These are phyloP conservation scores for Arabis hirsuta DNA, from an alignment of 345 rosid genomes.

Conservation along the genomic window DNA sequence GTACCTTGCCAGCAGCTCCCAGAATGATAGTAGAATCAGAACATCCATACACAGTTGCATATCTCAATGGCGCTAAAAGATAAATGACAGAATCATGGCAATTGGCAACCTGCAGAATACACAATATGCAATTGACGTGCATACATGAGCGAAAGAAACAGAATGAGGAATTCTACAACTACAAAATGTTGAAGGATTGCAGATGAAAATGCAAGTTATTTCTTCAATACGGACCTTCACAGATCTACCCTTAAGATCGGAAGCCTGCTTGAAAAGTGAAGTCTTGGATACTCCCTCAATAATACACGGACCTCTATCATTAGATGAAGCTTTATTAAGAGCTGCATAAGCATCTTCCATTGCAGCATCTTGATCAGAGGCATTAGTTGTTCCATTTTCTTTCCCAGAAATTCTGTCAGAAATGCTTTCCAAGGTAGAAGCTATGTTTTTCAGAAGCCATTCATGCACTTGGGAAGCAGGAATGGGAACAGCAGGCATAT, in stretches of 20 bases:
- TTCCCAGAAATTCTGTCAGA: constrained; percentile 78
- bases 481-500: constrained; percentile 87
- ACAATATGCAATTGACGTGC: constrained; percentile 18
- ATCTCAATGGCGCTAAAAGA: constrained; percentile 88
- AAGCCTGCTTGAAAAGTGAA: constrained; percentile 82
- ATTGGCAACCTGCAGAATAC: constrained; percentile 74
- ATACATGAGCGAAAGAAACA: constrained; percentile 7
- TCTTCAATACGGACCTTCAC: constrained; percentile 69
- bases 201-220: constrained; percentile 17
- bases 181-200: constrained; percentile 18
- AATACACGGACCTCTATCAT: constrained; percentile 66
- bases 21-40: constrained; percentile 94
- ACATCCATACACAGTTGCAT: constrained; percentile 91
- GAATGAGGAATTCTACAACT: constrained; percentile 15
- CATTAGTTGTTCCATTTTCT: constrained; percentile 76
- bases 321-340: constrained; percentile 61
- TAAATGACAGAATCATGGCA: constrained; percentile 96
- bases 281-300: constrained; percentile 96
- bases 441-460: constrained; percentile 80
- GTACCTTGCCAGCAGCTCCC: constrained; percentile 98
- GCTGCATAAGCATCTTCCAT: constrained; percentile 70
- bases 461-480: constrained; percentile 81
- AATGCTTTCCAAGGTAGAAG: constrained; percentile 71
- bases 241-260: constrained; percentile 87
- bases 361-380: constrained; percentile 78